Evolutionary conservation across 371 early-diverging fungal genomes (phyloP).

Genomic region (Mucor racemosus): DNA sequence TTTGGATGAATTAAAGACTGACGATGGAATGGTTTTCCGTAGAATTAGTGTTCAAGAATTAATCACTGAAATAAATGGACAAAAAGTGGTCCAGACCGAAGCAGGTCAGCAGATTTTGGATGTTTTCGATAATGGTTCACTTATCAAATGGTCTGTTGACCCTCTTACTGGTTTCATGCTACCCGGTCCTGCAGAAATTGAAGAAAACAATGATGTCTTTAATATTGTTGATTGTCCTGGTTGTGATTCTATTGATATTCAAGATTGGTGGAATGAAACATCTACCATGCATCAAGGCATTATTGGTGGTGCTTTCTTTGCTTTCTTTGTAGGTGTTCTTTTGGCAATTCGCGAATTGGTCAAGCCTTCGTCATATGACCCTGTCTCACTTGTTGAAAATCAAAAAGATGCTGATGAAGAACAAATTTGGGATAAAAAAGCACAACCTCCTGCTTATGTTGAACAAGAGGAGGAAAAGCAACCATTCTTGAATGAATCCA

Average conservation of each 20-base stretch:
- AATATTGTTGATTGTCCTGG: conserved; percentile 12
- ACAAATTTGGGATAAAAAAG: conserved; percentile 25
- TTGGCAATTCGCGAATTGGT: conserved; percentile 38
- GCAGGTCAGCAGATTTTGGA: conserved; percentile 73
- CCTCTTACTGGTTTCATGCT: conserved; percentile 50
- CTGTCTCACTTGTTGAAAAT: conserved; percentile 22
- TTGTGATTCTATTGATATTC: conserved; percentile 25
- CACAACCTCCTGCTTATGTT: conserved; percentile 37
- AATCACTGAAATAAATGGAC: conserved; percentile 74
- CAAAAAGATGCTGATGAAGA: conserved; percentile 13
- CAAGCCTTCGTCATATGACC: conserved; percentile 23
- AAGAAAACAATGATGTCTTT: not conserved
- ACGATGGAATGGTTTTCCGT: conserved; percentile 60
- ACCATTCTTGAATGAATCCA: conserved; percentile 28
- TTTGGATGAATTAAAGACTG: conserved; percentile 56
- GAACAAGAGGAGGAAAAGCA: conserved; percentile 42
- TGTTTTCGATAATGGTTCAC: conserved; percentile 47
- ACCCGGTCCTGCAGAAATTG: conserved; percentile 25
- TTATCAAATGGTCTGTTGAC: conserved; percentile 55
- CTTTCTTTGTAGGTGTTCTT: conserved; percentile 34
- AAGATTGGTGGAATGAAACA: conserved; percentile 49
- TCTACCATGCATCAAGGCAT: conserved; percentile 24
- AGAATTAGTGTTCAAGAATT: conserved; percentile 65
- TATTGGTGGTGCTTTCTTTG: conserved; percentile 34
- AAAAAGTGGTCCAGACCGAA: conserved; percentile 70